These are phyloP conservation scores for Epichloe scottii DNA, from an alignment of 2,329 filamentous ascomycete genomes.

Conservation along the genomic window DNA sequence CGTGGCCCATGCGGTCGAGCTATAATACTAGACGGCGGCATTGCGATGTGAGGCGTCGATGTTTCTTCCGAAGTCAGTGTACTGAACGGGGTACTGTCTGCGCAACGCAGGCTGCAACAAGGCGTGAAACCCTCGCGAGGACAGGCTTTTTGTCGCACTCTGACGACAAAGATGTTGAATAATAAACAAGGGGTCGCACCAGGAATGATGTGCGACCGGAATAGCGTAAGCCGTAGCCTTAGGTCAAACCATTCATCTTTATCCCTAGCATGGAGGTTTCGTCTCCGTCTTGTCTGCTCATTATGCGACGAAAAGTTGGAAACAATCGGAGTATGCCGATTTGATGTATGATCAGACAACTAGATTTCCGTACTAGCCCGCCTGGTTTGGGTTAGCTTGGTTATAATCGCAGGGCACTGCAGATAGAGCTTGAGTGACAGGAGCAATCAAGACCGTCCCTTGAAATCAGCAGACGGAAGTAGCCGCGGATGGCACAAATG, in stretches of 20 bases:
- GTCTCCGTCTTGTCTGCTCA: not conserved
- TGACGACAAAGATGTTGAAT: slow-evolving; percentile 3
- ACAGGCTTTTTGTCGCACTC: slow-evolving; percentile 3
- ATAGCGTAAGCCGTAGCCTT: slow-evolving; percentile 6
- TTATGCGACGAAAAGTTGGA: not conserved
- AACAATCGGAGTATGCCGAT: slow-evolving; percentile 7
- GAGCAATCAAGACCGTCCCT: not conserved
- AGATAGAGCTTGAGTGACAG: not conserved
- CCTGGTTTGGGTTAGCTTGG: too few relatives aligned
- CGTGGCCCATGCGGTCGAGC: not conserved
- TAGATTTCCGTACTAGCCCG: too few relatives aligned
- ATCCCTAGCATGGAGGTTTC: not conserved
- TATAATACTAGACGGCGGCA: not conserved
- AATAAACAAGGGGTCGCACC: slow-evolving; percentile 7
- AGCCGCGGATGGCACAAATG: too few relatives aligned
- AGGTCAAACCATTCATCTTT: slow-evolving; percentile 1
- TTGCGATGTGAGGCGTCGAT: not conserved
- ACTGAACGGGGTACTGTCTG: slow-evolving; percentile 1
- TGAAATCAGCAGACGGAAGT: not conserved
- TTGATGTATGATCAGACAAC: too few relatives aligned
- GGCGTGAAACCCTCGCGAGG: slow-evolving; percentile 10
- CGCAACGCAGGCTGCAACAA: slow-evolving; percentile 7
- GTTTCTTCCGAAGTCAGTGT: not conserved
- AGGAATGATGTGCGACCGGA: slow-evolving; percentile 9
- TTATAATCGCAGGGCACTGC: not conserved